Percentiles rank a stretch among this genome's conserved stretches.
These are phyloP conservation scores for Penicillium expansum DNA, from an alignment of 2,329 filamentous ascomycete genomes.

Conservation along the genomic window DNA sequence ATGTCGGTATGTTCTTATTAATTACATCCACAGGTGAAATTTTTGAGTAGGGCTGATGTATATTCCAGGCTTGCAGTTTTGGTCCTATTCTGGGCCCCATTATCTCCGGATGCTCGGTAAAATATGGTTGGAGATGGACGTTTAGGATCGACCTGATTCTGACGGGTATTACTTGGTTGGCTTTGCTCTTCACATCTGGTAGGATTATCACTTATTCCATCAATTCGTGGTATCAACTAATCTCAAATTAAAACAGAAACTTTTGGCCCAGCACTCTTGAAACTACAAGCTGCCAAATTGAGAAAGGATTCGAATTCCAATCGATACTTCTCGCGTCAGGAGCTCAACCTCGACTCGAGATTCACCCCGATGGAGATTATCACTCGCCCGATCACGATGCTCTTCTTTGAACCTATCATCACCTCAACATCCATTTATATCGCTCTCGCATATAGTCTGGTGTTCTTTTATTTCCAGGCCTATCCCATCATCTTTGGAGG, in stretches of 20 bases:
- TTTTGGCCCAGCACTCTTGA: conserved; percentile 58
- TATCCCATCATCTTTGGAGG: conserved; percentile 67
- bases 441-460: conserved; percentile 65
- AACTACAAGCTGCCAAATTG: conserved; percentile 55
- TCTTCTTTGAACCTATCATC: conserved; percentile 69
- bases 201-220: background rate
- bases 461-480: conserved; percentile 74
- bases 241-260: conserved; percentile 48
- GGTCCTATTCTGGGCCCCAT: conserved; percentile 45
- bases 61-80: conserved; percentile 34
- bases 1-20: conserved; percentile 35
- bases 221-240: background rate
- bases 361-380: conserved; percentile 68
- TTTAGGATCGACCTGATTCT: conserved; percentile 65
- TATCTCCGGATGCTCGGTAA: conserved; percentile 45
- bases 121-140: conserved; percentile 47
- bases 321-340: conserved; percentile 56
- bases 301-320: conserved; percentile 55
- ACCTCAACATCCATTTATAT: conserved; percentile 68
- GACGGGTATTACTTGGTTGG: conserved; percentile 56
- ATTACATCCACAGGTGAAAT: background rate
- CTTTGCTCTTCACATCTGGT: conserved; percentile 60
- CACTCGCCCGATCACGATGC: conserved; percentile 70
- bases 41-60: background rate
- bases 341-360: conserved; percentile 46